Evolutionary conservation across 2,329 filamentous ascomycete genomes (phyloP).

Genomic region (Lasiodiplodia gonubiensis): DNA sequence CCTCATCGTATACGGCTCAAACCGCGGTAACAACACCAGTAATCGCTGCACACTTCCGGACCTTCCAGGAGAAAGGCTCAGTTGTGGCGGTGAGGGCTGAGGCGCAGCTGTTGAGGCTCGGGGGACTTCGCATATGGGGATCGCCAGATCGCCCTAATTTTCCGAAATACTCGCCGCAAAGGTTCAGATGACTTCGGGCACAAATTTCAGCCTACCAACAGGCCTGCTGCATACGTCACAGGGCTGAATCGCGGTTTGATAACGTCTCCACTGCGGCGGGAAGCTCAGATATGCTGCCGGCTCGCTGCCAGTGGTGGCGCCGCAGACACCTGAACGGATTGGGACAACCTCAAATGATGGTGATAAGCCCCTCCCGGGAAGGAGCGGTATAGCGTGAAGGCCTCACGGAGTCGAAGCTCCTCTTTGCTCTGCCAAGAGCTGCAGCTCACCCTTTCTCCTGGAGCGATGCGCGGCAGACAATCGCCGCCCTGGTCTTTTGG

Average conservation of each 20-base stretch:
- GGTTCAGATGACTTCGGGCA: conserved; percentile 3
- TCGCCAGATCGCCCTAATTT: conserved; percentile 22
- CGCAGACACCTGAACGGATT: conserved; percentile 1
- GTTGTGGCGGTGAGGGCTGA: neutral
- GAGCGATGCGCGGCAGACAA: conserved; percentile 6
- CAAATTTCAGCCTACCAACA: conserved; percentile 2
- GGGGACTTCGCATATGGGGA: conserved; percentile 7
- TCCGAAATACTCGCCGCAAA: conserved; percentile 19
- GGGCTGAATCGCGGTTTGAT: conserved; percentile 24
- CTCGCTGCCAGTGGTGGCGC: neutral
- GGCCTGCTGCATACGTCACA: conserved; percentile 16
- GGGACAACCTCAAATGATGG: conserved; percentile 10
- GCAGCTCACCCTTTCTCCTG: neutral
- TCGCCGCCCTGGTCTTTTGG: neutral
- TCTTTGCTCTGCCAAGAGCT: neutral
- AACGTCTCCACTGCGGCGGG: conserved; percentile 2
- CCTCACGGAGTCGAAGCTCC: neutral
- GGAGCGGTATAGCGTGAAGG: conserved; percentile 13
- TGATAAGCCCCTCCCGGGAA: neutral
- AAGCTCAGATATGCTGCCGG: conserved; percentile 16
- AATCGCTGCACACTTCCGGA: neutral
- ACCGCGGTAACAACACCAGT: neutral
- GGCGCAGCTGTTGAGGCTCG: conserved; percentile 13
- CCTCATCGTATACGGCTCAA: neutral
- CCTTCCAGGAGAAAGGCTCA: neutral